Evolutionary conservation across 257 asterid species (phyloP), one percentile per base, ranked within the genome.

Genomic region (Primulina tabacum): DNA sequence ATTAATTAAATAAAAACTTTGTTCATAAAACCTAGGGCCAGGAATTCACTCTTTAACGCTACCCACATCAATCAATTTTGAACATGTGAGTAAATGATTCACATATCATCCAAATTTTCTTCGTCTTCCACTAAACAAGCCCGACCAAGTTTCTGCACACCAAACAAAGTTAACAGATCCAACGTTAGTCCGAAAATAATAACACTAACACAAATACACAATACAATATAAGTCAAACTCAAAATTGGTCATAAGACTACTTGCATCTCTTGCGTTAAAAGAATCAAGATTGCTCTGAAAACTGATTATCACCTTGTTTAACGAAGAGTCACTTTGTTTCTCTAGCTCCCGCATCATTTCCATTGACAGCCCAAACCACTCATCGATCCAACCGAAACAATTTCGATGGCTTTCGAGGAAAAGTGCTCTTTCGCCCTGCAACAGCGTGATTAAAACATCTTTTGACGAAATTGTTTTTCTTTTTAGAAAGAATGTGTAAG

Each of bases 401-500:
- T 87, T 92, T 33, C 90, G 84, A 74, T 88, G 97, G 64, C 96
- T 90, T 73, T 90, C 95, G 2, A 87, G 87, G 73, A 92, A 92
- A 71, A 92, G 97, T 24, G 96, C 89, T 75, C 89, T 82, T 80
- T 92, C 98, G 32, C 94, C 98, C 95, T 92, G 82, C 37, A 73
- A 76, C 8, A 11, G 59, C 58, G n/a, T 26, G 47, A 70, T 16
- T 58, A 30, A 20, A 32, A 8, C 24, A 50, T 52, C 10, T 32
- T 37, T 8, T 43, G 53, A 32, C 4, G 11, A 6, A n/a, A 64
- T 30, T n/a, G 7, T 26, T 34, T 16, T 14, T 8, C 67, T 2
- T 17, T 26, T 32, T 8, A 2, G 24, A 32, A 6, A 7, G 1
- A 34, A 34, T 12, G 38, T 33, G 7, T 6, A 34, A 30, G 0